These are phyloP conservation scores for Nothomitra cinnamomea DNA, from an alignment of 2,329 filamentous ascomycete genomes.

Conservation along the genomic window DNA sequence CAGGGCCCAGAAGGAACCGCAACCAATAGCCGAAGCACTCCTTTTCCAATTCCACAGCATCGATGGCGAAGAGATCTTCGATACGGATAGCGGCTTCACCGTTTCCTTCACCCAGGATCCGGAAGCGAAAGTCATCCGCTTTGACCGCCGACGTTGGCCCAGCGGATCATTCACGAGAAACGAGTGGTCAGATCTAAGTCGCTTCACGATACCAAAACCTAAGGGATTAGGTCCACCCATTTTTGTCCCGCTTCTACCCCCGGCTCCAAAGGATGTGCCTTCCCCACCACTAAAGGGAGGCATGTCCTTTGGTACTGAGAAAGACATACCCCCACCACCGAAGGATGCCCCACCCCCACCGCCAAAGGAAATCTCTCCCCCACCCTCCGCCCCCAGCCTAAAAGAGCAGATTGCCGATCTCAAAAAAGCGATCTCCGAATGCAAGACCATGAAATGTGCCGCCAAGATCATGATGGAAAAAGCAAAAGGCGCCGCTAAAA, in stretches of 20 bases:
- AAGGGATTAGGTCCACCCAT: not conserved
- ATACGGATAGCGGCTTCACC: not conserved
- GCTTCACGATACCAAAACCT: not conserved
- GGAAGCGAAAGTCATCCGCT: not conserved
- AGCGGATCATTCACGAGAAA: not conserved
- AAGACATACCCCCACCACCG: no score
- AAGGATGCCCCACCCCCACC: not conserved
- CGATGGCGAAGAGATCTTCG: not conserved
- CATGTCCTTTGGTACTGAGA: no score
- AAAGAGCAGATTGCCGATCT: not conserved
- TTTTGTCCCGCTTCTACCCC: no score
- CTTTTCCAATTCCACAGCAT: not conserved
- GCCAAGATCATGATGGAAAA: constrained; percentile 12
- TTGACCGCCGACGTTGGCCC: not conserved
- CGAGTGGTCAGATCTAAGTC: not conserved
- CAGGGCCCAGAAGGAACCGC: not conserved
- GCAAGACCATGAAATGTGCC: constrained; percentile 2
- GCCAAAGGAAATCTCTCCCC: not conserved
- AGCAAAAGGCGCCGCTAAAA: constrained; percentile 6
- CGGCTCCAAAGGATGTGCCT: no score
- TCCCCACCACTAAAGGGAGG: no score
- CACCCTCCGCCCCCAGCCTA: not conserved
- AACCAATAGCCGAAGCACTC: not conserved
- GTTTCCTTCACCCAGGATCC: not conserved
- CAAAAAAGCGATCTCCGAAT: not conserved